Conservation (phyloP, 2,329 filamentous ascomycete species). For the Penicillium sp. region DNA sequence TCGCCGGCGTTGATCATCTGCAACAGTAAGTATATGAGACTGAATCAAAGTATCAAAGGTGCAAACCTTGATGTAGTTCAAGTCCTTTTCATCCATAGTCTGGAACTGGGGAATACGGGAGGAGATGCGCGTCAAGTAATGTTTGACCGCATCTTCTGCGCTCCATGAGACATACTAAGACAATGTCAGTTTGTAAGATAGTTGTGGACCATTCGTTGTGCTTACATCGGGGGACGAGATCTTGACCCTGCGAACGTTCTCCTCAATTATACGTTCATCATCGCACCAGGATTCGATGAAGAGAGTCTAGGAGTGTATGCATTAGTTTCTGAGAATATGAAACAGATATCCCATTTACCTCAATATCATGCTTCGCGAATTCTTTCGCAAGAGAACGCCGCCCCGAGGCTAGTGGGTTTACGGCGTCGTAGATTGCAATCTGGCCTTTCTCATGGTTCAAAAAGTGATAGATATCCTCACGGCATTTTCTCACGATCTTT, state of each 20-base stretch:
- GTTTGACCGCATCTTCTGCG: constrained; percentile 81
- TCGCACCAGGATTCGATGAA: constrained; percentile 97
- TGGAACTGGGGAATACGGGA: constrained; percentile 93
- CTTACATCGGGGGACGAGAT: constrained; percentile 91
- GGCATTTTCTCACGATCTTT: constrained; percentile 95
- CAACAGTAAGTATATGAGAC: background rate
- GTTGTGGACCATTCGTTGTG: constrained; percentile 5
- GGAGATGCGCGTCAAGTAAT: constrained; percentile 85
- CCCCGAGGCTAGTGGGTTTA: constrained; percentile 81
- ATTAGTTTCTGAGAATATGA: background rate
- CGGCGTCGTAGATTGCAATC: constrained; percentile 96
- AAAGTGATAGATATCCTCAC: constrained; percentile 95
- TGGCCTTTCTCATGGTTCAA: constrained; percentile 96
- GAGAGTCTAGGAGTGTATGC: constrained; percentile 60
- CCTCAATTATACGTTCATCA: constrained; percentile 86
- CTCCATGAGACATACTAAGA: constrained; percentile 80
- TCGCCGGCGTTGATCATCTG: constrained; percentile 95
- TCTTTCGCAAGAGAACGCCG: constrained; percentile 85
- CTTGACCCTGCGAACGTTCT: constrained; percentile 96
- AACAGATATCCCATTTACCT: constrained; percentile 48
- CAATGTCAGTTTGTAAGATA: constrained; percentile 2
- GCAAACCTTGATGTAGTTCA: constrained; percentile 82
- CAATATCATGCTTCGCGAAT: constrained; percentile 94
- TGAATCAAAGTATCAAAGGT: background rate
- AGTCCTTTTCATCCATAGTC: constrained; percentile 87